phyloP scores from a whole-genome alignment of 164 flowering plant genomes.

The Vitis riparia region DNA sequence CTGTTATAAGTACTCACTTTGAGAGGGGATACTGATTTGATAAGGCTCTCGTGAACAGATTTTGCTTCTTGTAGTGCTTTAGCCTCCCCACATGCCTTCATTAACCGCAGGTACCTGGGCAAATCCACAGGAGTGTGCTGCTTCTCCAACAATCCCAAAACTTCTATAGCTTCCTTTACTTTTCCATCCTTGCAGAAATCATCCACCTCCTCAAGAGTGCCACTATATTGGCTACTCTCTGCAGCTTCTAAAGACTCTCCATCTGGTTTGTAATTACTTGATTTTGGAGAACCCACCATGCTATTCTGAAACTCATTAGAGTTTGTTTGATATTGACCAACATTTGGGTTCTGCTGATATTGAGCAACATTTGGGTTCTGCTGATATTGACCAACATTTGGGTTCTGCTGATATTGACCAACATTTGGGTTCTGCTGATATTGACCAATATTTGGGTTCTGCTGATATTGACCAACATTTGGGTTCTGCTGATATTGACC shows the following conservation, averaged over 20 bases:
- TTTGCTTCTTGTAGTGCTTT: slow-evolving; percentile 59
- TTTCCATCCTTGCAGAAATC: slow-evolving; percentile 51
- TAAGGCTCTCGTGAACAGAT: slow-evolving; percentile 46
- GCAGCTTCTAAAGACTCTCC: slow-evolving; percentile 24
- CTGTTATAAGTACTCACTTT: slow-evolving; percentile 43
- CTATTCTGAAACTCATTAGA: slow-evolving; percentile 7
- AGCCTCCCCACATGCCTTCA: slow-evolving; percentile 62
- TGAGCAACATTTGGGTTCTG: slow-evolving; percentile 6
- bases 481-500: slow-evolving; percentile 18
- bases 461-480: slow-evolving; percentile 15
- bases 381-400: slow-evolving; percentile 5
- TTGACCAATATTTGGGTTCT: slow-evolving; percentile 13
- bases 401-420: slow-evolving; percentile 10
- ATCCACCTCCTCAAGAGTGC: slow-evolving; percentile 61
- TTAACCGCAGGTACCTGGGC: slow-evolving; percentile 38
- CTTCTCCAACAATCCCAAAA: slow-evolving; percentile 44
- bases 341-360: slow-evolving; percentile 5
- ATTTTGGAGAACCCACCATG: slow-evolving; percentile 2
- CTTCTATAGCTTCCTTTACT: slow-evolving; percentile 61
- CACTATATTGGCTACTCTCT: slow-evolving; percentile 21
- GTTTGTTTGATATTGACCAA: slow-evolving; percentile 1
- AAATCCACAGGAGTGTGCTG: slow-evolving; percentile 43
- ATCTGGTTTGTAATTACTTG: slow-evolving; percentile 1
- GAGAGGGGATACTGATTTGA: slow-evolving; percentile 28
- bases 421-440: slow-evolving; percentile 1